Evolutionary conservation across 1,139 yeast species (phyloP).

Genomic region (Diutina siamensis): DNA sequence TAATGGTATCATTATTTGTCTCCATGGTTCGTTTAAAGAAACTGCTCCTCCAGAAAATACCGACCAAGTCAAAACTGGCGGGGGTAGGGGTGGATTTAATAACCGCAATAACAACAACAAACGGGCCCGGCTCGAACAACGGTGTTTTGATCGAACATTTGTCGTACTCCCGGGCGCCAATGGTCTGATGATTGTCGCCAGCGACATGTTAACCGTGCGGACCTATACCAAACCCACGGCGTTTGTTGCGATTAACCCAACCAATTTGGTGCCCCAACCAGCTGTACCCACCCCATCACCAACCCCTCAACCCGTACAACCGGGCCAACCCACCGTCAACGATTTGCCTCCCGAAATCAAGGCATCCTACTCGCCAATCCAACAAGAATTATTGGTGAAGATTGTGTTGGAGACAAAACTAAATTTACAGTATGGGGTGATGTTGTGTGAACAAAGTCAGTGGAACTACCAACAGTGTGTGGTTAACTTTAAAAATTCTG

Average conservation of each 20-base stretch:
- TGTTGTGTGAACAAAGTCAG: constrained; percentile 82
- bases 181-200: constrained; percentile 69
- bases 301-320: not conserved
- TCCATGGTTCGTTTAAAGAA: constrained; percentile 84
- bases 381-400: constrained; percentile 55
- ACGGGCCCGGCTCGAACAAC: constrained; percentile 38
- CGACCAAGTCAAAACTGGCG: constrained; percentile 10
- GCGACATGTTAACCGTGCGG: constrained; percentile 67
- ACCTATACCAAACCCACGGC: constrained; percentile 51
- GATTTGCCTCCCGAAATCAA: constrained; percentile 46
- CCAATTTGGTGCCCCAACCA: not conserved
- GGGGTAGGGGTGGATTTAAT: constrained; percentile 5
- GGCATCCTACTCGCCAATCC: constrained; percentile 38
- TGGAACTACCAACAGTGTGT: constrained; percentile 73
- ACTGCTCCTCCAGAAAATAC: constrained; percentile 35
- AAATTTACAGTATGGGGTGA: constrained; percentile 64
- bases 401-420: constrained; percentile 66
- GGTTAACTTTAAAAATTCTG: constrained; percentile 59
- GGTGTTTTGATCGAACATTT: constrained; percentile 83
- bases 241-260: constrained; percentile 9
- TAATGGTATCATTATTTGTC: constrained; percentile 60
- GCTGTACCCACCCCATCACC: not conserved
- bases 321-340: constrained; percentile 15
- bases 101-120: constrained; percentile 15
- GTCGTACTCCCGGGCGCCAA: constrained; percentile 64